A percentile compares a stretch with the other conserved stretches of the same genome.
Conservation (phyloP, 768 basidiomycete species). For the Heimioporus sp. region DNA sequence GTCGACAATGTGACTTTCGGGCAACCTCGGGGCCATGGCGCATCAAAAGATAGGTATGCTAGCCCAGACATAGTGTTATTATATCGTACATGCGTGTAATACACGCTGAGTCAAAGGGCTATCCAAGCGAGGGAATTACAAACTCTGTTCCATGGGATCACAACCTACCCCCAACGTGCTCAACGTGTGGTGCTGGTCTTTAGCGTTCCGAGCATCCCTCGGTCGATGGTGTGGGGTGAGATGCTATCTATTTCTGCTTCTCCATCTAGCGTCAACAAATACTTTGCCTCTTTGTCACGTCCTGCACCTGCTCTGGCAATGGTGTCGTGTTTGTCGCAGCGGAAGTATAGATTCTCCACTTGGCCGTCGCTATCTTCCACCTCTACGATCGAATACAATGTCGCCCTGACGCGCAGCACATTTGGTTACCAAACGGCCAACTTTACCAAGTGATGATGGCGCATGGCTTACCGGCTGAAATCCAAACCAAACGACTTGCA, state of each 20-base stretch:
- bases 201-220: no score
- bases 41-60: no score
- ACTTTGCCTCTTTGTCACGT: constrained; percentile 17
- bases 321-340: constrained; percentile 25
- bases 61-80: no score
- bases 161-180: no score
- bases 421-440: background rate
- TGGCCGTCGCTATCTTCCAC: constrained; percentile 24
- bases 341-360: constrained; percentile 26
- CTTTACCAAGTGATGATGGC: background rate
- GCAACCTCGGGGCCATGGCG: no score
- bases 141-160: no score
- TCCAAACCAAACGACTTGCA: constrained; percentile 32
- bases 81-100: no score
- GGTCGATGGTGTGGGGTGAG: no score
- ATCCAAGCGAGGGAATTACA: no score
- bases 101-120: no score
- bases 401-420: constrained; percentile 13
- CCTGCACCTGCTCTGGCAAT: constrained; percentile 28
- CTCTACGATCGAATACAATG: constrained; percentile 24
- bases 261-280: constrained; percentile 22
- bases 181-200: no score
- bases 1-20: no score
- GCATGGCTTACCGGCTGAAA: constrained; percentile 13
- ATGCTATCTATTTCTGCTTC: constrained; percentile 1